phyloP scores from a whole-genome alignment of 73 alveolate genomes.

The Diophrys appendiculata region DNA sequence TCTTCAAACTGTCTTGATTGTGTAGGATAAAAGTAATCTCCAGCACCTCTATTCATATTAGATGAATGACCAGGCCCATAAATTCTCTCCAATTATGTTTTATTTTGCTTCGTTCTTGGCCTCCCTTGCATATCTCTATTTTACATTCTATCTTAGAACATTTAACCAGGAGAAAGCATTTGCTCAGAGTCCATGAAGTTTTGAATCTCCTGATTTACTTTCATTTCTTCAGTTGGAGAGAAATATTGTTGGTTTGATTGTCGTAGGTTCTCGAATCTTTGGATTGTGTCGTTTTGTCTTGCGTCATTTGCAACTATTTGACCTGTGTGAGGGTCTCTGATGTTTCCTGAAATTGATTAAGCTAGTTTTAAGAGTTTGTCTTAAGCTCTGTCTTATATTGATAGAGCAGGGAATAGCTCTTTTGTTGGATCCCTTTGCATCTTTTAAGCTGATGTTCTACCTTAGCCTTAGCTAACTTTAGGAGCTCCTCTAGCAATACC shows the following conservation, averaged over 20 bases:
- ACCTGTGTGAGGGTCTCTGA: slow-evolving; percentile 19
- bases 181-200: neutral
- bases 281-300: neutral
- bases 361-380: slow-evolving; percentile 45
- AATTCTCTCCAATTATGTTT: slow-evolving; percentile 27
- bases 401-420: slow-evolving; percentile 59
- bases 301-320: slow-evolving; percentile 16
- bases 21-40: neutral
- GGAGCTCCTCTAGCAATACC: slow-evolving; percentile 22
- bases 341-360: slow-evolving; percentile 14
- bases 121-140: neutral
- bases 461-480: neutral
- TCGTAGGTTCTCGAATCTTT: slow-evolving; percentile 15
- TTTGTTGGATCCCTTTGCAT: slow-evolving; percentile 45
- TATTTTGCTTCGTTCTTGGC: slow-evolving; percentile 13
- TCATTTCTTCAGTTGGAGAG: neutral
- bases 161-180: neutral
- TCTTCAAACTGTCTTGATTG: neutral
- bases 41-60: neutral
- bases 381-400: slow-evolving; percentile 27
- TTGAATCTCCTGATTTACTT: neutral
- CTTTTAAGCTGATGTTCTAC: slow-evolving; percentile 27
- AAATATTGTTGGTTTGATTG: neutral
- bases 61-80: slow-evolving; percentile 32
- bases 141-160: neutral